Conservation (phyloP, 345 rosid genomes). For the Euphorbia lathyris region DNA sequence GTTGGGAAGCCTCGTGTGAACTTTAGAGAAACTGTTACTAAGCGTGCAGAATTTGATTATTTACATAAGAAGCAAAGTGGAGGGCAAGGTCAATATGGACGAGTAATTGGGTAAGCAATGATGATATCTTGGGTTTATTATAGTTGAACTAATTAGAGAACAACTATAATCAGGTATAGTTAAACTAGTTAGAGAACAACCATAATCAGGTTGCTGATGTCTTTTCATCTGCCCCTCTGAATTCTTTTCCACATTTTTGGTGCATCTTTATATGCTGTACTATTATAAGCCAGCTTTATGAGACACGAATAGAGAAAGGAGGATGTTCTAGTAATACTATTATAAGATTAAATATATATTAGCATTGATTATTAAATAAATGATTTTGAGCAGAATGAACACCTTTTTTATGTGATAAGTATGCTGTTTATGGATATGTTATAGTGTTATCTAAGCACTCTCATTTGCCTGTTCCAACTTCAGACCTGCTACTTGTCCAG, state of each 20-base stretch:
- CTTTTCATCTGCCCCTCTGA: not conserved
- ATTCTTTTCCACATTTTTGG: not conserved
- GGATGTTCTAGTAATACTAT: too few species aligned
- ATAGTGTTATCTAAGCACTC: not conserved
- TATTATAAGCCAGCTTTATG: not conserved
- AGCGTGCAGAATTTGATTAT: slow-evolving; percentile 90
- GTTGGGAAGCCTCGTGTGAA: slow-evolving; percentile 98
- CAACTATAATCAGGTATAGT: not conserved
- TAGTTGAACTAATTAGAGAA: not conserved
- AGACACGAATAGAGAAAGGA: not conserved
- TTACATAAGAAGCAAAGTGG: slow-evolving; percentile 97
- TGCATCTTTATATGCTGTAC: not conserved
- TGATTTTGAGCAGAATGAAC: not conserved
- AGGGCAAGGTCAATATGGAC: slow-evolving; percentile 98
- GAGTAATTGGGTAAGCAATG: slow-evolving; percentile 72
- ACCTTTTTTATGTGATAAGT: not conserved
- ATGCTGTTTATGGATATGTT: not conserved
- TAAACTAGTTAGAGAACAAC: too few species aligned
- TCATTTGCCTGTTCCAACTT: slow-evolving; percentile 5
- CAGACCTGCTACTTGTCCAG: not conserved
- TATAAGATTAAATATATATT: too few species aligned
- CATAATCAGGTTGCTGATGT: too few species aligned
- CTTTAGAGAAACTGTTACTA: slow-evolving; percentile 90
- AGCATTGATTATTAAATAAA: not conserved
- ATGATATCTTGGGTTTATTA: not conserved